Evolutionary conservation across 2,329 filamentous ascomycete genomes (phyloP).

Genomic region (Trichoderma sp.): DNA sequence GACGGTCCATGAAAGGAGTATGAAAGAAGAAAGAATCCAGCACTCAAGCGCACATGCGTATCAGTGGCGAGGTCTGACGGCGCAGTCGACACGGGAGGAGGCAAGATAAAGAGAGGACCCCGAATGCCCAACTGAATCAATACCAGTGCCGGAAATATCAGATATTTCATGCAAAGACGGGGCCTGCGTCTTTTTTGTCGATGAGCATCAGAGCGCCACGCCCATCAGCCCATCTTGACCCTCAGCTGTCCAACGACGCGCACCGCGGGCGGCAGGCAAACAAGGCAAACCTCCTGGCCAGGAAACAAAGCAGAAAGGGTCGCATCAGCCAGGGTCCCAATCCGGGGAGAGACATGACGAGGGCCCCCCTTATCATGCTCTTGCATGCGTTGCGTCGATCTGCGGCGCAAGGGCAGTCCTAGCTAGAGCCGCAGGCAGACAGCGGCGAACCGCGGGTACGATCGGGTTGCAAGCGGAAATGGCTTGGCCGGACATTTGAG

Average conservation of each 20-base stretch:
- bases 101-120: neutral
- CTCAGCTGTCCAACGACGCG: conserved; percentile 17
- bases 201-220: conserved; percentile 6
- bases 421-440: conserved; percentile 10
- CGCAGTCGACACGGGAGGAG: neutral
- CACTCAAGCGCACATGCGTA: neutral
- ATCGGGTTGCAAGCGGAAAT: conserved; percentile 24
- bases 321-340: conserved; percentile 21
- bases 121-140: neutral
- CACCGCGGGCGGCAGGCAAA: conserved; percentile 4
- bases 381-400: conserved; percentile 20
- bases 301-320: conserved; percentile 14
- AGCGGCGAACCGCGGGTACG: conserved; percentile 28
- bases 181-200: conserved; percentile 24
- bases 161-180: conserved; percentile 17
- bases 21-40: neutral
- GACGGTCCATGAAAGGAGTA: neutral
- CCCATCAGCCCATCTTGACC: conserved; percentile 25
- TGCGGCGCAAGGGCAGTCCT: conserved; percentile 4
- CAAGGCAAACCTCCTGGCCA: conserved; percentile 18
- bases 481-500: conserved; percentile 20
- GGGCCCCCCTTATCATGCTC: conserved; percentile 5
- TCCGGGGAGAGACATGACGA: conserved; percentile 21
- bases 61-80: neutral
- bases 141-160: neutral